These are phyloP conservation scores for Penicillium mononematosum DNA, from an alignment of 495 filamentous ascomycete species.

Conservation along the genomic window DNA sequence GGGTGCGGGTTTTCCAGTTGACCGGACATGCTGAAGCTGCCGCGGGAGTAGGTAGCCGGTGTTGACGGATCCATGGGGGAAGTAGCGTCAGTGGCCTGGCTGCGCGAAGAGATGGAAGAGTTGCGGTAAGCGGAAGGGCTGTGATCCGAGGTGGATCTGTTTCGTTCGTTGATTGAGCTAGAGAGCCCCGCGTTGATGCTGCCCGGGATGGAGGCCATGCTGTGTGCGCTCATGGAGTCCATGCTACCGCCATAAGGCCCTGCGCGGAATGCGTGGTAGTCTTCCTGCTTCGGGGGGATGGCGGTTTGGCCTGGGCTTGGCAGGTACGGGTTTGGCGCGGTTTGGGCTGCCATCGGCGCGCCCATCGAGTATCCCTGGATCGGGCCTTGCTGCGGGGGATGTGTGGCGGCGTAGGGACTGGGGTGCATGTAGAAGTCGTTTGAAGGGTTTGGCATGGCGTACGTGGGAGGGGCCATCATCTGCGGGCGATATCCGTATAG, in stretches of 20 bases:
- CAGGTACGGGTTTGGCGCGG: slow-evolving; percentile 43
- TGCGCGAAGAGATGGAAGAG: slow-evolving; percentile 45
- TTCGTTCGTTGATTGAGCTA: slow-evolving; percentile 40
- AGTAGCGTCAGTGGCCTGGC: slow-evolving; percentile 42
- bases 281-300: slow-evolving; percentile 37
- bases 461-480: slow-evolving; percentile 39
- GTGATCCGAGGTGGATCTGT: slow-evolving; percentile 43
- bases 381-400: slow-evolving; percentile 37
- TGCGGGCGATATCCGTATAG: slow-evolving; percentile 44
- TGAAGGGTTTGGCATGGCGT: slow-evolving; percentile 37
- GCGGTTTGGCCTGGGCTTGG: slow-evolving; percentile 32
- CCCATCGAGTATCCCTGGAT: slow-evolving; percentile 41
- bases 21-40: slow-evolving; percentile 41
- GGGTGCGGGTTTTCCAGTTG: slow-evolving; percentile 36
- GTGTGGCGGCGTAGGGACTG: slow-evolving; percentile 35
- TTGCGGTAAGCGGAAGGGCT: slow-evolving; percentile 45
- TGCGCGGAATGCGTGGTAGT: slow-evolving; percentile 40
- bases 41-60: slow-evolving; percentile 39
- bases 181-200: slow-evolving; percentile 32
- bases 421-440: slow-evolving; percentile 44
- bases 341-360: slow-evolving; percentile 32
- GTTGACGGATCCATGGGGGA: slow-evolving; percentile 45
- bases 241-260: slow-evolving; percentile 39
- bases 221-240: slow-evolving; percentile 35
- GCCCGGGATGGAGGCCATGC: slow-evolving; percentile 39